These are phyloP conservation scores for Stentor roeselii DNA, from an alignment of 73 alveolate genomes.

Conservation along the genomic window DNA sequence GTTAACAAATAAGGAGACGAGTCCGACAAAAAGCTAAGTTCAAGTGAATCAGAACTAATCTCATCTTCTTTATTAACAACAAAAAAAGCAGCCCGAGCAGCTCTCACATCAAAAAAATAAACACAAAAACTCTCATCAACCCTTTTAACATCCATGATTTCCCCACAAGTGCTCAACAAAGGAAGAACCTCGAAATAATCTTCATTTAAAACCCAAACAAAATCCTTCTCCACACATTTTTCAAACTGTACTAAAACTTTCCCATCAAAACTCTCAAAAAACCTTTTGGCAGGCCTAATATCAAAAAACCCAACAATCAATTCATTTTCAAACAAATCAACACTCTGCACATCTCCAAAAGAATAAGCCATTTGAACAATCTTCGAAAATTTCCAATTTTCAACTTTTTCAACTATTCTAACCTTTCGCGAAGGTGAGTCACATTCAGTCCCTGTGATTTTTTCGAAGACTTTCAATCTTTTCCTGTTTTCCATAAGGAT, in stretches of 20 bases:
- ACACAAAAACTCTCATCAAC: neutral
- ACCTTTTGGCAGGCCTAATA: neutral
- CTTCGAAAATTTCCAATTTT: neutral
- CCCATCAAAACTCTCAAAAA: neutral
- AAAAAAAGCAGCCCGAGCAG: neutral
- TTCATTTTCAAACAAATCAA: neutral
- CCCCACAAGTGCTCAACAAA: neutral
- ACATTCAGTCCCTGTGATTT: neutral
- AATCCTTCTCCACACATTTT: neutral
- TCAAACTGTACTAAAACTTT: neutral
- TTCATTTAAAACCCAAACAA: neutral
- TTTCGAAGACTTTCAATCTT: neutral
- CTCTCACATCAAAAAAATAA: neutral
- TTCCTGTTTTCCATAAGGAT: neutral
- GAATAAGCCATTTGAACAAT: neutral
- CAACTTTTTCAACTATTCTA: neutral
- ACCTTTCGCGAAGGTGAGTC: neutral
- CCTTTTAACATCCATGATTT: neutral
- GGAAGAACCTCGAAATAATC: neutral
- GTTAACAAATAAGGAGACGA: conserved; percentile 1
- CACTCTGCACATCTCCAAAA: neutral
- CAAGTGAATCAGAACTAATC: too few relatives aligned
- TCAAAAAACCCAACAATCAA: neutral
- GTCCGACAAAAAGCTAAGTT: neutral
- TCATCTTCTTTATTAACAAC: neutral